Base-by-base conservation (phyloP, 2,329 filamentous ascomycete genomes). In the Fusarium sp. region DNA sequence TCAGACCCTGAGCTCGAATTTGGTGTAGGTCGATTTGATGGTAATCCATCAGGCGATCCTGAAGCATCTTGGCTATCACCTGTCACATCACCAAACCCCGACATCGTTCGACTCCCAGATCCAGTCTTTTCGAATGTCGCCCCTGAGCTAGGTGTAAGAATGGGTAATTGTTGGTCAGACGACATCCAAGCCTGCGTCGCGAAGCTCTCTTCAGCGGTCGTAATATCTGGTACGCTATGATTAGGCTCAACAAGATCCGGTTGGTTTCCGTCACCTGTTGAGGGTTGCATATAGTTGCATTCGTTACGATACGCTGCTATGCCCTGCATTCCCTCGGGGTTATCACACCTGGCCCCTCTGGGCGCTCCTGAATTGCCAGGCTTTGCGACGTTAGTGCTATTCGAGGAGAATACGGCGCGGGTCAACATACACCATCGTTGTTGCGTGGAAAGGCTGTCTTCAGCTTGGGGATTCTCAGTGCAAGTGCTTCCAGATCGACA, bases 401-500 rank as follows among this genome's bases (percentile, higher is more conserved):
- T 5, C 13, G n/a, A 35, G 39, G 46, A 7, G n/a, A 44, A 14
- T 39, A 18, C 15, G 13, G 20, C 17, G 12, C 45, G n/a, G 18
- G 38, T 44, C 47, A 33, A 85, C 87, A 75, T 82, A 89, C 87
- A 46, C 82, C 86, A 49, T 88, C 85, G 31, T 78, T 82, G 60
- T 83, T 85, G 50, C 87, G 85, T n/a, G 87, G 83, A 53, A 90
- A 89, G 3, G 86, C 86, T 31, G 84, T 80, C 71, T 84, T 86
- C 25, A 90, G 83, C 68, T 87, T 89, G 13, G 86, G 89, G 71
- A 89, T 90, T 73, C 87, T 86, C 69, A 90, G 81, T 17, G 90
- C 90, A 31, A 94, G 86, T 15, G 90, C 91, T 79, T 97, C 93
- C 7, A 98, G 87, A 77, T 99, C 96, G 20, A 98, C 92, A 74